Base-by-base conservation (phyloP, 2,329 filamentous ascomycete species). In the Saccharata proteae region DNA sequence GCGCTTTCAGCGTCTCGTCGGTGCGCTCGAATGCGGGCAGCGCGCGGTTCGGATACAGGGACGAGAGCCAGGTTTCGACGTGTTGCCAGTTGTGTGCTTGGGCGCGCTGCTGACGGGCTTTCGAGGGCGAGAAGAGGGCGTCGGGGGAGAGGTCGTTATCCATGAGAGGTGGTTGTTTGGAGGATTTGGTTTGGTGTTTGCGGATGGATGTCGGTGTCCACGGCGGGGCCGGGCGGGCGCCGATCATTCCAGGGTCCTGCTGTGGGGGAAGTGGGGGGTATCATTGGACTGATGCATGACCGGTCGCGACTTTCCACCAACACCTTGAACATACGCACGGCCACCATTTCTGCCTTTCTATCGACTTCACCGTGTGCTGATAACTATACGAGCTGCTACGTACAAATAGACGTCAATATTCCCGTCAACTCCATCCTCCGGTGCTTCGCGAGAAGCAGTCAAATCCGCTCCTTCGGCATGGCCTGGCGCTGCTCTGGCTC, bases 41-140 rank as follows among this genome's bases (percentile, higher is more conserved):
- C 0, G 67, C 71, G 17, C 71, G 69, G 26, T 67, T 65, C 43
- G 80, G 81, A 48, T 80, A 80, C 37, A 71, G 67, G 26, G 67
- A 64, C 6, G 47, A 47, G 8, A 94, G 72, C 86, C 88, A 96
- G 44, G 65, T 64, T 56, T 92, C 84, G 43, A 94, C 71, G 42
- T 81, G 84, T 34, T 76, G 77, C 88, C 88, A 96, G 57, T 94
- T 86, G 50, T 88, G 86, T 27, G 84, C 81, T 40, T 80, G 76
- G 9, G 80, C 80, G 39, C 81, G 80, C 43, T 83, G 80, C 38
- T 80, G 77, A 37, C 83, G 78, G 14, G 71, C 70, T 52, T 74
- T 74, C 5, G 69, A 69, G 5, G 71, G 71, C 3, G 71, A 76
- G 42, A 72, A 67, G 26, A 74, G 61, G 16, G 67, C 59, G 11